Evolutionary conservation across 495 filamentous ascomycete species (phyloP).

Genomic region (Podospora bellae-mahoneyi): DNA sequence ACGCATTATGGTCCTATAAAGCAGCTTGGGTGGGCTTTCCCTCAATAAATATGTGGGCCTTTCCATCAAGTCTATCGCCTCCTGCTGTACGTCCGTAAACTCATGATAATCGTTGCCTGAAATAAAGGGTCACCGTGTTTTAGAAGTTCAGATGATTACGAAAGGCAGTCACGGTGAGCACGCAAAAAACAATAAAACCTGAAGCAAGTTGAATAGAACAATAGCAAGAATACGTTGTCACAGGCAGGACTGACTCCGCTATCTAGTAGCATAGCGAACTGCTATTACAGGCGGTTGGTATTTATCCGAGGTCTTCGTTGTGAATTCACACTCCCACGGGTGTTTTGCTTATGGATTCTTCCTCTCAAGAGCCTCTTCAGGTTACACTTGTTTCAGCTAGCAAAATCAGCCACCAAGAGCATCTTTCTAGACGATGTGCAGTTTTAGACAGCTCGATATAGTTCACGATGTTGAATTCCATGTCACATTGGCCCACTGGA

Average conservation of each 20-base stretch:
- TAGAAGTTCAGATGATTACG: neutral
- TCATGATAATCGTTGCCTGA: neutral
- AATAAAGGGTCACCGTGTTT: neutral
- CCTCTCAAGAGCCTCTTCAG: neutral
- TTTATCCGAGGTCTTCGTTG: neutral
- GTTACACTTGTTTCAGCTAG: neutral
- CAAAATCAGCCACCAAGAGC: neutral
- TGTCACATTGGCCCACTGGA: neutral
- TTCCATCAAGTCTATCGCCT: slow-evolving; percentile 3
- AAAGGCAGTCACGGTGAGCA: neutral
- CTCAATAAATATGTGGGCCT: neutral
- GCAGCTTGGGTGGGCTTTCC: neutral
- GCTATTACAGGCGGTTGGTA: neutral
- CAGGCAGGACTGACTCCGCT: neutral
- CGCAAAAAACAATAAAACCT: neutral
- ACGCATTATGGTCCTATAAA: neutral
- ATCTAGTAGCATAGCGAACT: neutral
- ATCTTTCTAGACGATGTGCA: neutral
- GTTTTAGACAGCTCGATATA: neutral
- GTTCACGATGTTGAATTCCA: neutral
- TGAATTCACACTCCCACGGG: no score
- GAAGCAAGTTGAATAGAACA: neutral
- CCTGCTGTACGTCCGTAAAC: neutral
- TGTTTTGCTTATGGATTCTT: neutral
- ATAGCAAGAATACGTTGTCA: neutral